These are phyloP conservation scores for Aureoboletus auriporus DNA, from an alignment of 768 basidiomycete genomes.

Conservation along the genomic window DNA sequence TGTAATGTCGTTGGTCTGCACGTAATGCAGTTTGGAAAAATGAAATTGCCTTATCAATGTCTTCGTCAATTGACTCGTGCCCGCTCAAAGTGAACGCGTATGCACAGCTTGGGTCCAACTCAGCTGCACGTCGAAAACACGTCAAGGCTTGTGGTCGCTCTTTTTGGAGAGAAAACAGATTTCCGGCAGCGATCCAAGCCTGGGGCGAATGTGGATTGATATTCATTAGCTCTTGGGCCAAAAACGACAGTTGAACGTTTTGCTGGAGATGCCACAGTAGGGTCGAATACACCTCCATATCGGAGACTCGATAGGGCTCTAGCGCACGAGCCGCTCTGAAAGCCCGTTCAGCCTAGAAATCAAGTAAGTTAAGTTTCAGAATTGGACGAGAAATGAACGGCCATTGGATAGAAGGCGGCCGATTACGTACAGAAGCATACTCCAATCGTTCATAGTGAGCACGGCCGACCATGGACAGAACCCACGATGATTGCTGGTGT, in stretches of 20 bases:
- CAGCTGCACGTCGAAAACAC: conserved; percentile 89
- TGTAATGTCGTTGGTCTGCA: conserved; percentile 91
- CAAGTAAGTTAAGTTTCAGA: conserved; percentile 9
- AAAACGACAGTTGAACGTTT: conserved; percentile 79
- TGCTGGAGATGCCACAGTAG: conserved; percentile 92
- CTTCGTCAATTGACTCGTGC: conserved; percentile 95
- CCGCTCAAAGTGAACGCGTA: conserved; percentile 97
- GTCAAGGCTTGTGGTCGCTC: conserved; percentile 90
- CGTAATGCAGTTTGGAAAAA: conserved; percentile 92
- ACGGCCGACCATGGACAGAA: conserved; percentile 78
- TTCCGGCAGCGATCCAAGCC: conserved; percentile 96
- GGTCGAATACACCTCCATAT: conserved; percentile 97
- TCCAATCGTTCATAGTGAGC: conserved; percentile 89
- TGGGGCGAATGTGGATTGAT: conserved; percentile 80
- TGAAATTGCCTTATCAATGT: conserved; percentile 85
- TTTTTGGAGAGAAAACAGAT: conserved; percentile 92
- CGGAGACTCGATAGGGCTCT: conserved; percentile 86
- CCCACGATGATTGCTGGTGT: conserved; percentile 73
- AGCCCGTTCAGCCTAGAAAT: conserved; percentile 77
- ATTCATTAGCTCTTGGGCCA: conserved; percentile 88
- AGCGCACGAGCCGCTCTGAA: conserved; percentile 77
- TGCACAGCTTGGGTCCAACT: conserved; percentile 85
- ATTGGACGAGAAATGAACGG: conserved; percentile 13
- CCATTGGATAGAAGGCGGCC: conserved; percentile 4
- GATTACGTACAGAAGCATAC: conserved; percentile 73